Evolutionary conservation across 768 basidiomycete genomes (phyloP), one percentile per base, ranked within the genome.

Genomic region (Imleria badia): DNA sequence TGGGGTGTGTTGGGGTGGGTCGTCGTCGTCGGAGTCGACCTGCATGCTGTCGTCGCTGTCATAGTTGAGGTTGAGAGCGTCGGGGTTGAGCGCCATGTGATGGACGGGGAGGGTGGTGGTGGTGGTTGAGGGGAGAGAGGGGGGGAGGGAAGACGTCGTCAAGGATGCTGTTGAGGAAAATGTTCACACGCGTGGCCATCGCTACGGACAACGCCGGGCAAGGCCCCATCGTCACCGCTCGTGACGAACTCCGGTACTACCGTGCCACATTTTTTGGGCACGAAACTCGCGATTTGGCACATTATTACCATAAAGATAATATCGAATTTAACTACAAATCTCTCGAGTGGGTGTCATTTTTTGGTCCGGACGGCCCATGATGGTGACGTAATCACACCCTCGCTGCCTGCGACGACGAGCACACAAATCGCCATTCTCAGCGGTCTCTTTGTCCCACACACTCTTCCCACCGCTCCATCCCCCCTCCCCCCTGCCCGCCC

Each of bases 41-140:
- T 86, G 79, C 87, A 89, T 89, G 68, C 83, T 81, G 63, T 84
- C 75, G 56, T 76, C 75, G 58, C 73, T 74, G 73, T 69, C 68
- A 42, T 84, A 86, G 71, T 75, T 75, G 69, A 82, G 72, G 73
- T 76, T 76, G 69, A 83, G 81, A 61, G 75, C 74, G 63, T 73
- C 72, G 64, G 72, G 63, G 46, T 58, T 65, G 69, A 64, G 70
- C 69, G 72, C 67, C 72, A 75, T 72, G 63, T 30, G 55, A 54
- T 30, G 71, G 54, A 62, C 40, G 64, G 60, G 47, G 52, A 46
- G 55, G n/a, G n/a, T n/a, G 55, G 60, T 54, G 66, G 62, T 72
- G 62, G 67, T 65, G 73, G 73, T 64, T 66, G 66, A 67, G 68
- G 71, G 68, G 65, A 70, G 65, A 67, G 63, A 67, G 63, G 60